Evolutionary conservation across 306 rosid genomes (phyloP).

Genomic region (Fragaria iinumae): DNA sequence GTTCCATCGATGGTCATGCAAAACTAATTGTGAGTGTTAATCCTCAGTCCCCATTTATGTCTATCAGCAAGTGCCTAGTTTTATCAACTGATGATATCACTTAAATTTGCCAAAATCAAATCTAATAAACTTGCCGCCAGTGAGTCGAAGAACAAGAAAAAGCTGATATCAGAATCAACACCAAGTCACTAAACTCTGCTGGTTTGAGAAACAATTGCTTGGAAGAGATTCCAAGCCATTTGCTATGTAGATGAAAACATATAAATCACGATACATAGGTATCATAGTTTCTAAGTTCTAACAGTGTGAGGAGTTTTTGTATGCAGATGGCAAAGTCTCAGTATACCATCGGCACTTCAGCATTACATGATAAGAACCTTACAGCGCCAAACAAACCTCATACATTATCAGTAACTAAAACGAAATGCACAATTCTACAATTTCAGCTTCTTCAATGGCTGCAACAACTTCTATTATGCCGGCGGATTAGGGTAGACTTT

Average conservation of each 20-base stretch:
- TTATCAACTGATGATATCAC: too few relatives aligned
- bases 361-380: neutral
- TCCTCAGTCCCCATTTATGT: too few relatives aligned
- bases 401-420: neutral
- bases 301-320: neutral
- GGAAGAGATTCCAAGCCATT: slow-evolving; percentile 1
- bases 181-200: too few relatives aligned
- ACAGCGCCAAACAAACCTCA: neutral
- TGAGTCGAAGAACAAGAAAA: too few relatives aligned
- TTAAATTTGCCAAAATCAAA: too few relatives aligned
- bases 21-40: too few relatives aligned
- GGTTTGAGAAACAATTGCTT: neutral
- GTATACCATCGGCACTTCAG: neutral
- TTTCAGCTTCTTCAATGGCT: neutral
- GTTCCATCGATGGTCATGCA: too few relatives aligned
- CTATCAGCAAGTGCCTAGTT: too few relatives aligned
- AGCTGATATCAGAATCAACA: too few relatives aligned
- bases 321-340: neutral
- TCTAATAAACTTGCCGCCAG: too few relatives aligned
- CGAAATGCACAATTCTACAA: neutral
- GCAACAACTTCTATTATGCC: slow-evolving; percentile 30
- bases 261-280: neutral
- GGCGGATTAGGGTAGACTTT: slow-evolving; percentile 79
- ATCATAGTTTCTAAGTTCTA: neutral
- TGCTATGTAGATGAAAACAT: neutral